Evolutionary conservation across 192 early-diverging fungal genomes (phyloP), one percentile per base, ranked within the genome.

Genomic region (Backusella parvicylindrica): DNA sequence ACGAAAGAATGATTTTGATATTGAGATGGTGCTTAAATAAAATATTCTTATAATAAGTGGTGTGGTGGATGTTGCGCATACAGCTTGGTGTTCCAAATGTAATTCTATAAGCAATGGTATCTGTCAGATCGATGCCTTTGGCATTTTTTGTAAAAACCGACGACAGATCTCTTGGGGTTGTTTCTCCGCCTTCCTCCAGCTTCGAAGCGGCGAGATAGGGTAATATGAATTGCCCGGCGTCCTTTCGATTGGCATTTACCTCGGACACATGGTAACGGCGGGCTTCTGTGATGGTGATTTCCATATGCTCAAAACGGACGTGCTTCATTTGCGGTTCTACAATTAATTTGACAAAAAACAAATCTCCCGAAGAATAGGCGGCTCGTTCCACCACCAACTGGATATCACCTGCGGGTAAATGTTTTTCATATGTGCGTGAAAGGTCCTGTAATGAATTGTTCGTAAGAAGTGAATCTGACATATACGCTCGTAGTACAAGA

Each of bases 401-500:
- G 2, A 78, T 50, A 43, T 68, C 71, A 2, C 47, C 76, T 4
- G 43, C 32, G 13, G 40, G 21, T 33, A 78, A 37, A 41, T 68
- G 76, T 36, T 68, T 66, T 63, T 78, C 76, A 49, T 73, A 78
- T 11, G 76, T 78, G 2, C 53, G 76, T 21, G 76, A 78, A 3
- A 73, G 71, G 50, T 73, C 76, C 43, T 73, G 76, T 28, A 78
- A 40, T 2, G 71, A 68, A 21, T 78, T 72, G 26, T 73, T 78
- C 1, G 53, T 53, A 8, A 78, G 30, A 6, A 78, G 18, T 13
- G 68, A 72, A 50, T 78, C 64, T 18, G 76, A 78, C 71, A 78
- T 73, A 15, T 73, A 78, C 0, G 71, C 64, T 15, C 76, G 76
- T 28, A 78, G n/a, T n/a, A 78, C 71, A 35, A 78, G 49, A 6